Percentiles rank a stretch among this genome's conserved stretches.
phyloP scores from a whole-genome alignment of 2,329 filamentous ascomycete genomes.

The Fusarium torulosum region DNA sequence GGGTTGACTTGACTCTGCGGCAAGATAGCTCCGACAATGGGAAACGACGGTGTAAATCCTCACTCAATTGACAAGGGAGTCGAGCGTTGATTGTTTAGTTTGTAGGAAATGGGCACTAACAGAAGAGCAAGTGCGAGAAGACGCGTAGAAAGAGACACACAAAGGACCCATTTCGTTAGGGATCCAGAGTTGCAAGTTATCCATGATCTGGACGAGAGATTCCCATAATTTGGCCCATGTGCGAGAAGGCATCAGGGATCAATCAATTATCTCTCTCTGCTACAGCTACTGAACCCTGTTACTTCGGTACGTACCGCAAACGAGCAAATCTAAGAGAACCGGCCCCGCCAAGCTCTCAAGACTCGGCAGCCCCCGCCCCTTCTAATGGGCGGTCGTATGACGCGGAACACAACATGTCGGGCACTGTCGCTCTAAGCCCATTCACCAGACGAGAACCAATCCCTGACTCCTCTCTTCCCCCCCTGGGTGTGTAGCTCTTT shows the following conservation, averaged over 20 bases:
- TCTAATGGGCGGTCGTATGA: slow-evolving; percentile 48
- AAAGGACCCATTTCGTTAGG: too few species aligned
- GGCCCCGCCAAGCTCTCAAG: slow-evolving; percentile 35
- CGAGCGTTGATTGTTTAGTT: too few species aligned
- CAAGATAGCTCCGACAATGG: not conserved
- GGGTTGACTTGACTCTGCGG: not conserved
- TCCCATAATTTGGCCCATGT: slow-evolving; percentile 36
- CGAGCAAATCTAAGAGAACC: too few species aligned
- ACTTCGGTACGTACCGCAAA: slow-evolving; percentile 10
- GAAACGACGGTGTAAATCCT: slow-evolving; percentile 17
- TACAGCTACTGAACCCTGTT: not conserved
- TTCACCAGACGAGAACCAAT: slow-evolving; percentile 13
- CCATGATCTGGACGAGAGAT: slow-evolving; percentile 40
- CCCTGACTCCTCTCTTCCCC: slow-evolving; percentile 7
- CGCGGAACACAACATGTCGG: slow-evolving; percentile 46
- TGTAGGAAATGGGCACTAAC: not conserved
- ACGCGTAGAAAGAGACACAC: too few species aligned
- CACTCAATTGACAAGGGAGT: slow-evolving; percentile 1
- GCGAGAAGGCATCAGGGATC: not conserved
- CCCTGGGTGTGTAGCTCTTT: not conserved
- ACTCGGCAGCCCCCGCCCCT: slow-evolving; percentile 45
- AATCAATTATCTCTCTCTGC: not conserved
- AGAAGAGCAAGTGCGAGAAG: not conserved
- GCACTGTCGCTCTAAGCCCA: slow-evolving; percentile 44
- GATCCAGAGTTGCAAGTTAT: not conserved